Conservation (phyloP, 1,284 basidiomycete species). For the Tilletia caries region DNA sequence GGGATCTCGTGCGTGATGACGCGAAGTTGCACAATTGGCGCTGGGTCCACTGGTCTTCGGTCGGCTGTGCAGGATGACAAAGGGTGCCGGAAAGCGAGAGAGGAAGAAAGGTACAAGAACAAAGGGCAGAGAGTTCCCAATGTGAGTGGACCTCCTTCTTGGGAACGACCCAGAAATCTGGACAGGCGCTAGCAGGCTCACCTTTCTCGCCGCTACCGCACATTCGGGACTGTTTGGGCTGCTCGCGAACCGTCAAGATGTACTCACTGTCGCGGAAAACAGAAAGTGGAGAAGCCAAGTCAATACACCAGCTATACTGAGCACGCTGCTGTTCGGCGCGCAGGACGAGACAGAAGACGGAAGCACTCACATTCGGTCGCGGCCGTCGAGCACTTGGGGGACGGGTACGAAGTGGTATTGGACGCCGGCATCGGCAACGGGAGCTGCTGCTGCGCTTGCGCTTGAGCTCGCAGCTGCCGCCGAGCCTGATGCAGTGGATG, state of each 20-base stretch:
- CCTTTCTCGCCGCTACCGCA: conserved; percentile 64
- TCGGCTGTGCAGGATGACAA: conserved; percentile 63
- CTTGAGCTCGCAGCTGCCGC: background rate
- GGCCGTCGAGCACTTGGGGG: conserved; percentile 9
- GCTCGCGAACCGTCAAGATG: conserved; percentile 43
- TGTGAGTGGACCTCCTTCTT: no score
- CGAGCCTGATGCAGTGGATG: background rate
- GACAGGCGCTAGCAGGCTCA: conserved; percentile 50
- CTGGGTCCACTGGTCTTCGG: conserved; percentile 88
- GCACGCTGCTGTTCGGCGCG: background rate
- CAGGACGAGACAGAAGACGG: background rate
- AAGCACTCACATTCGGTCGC: conserved; percentile 4
- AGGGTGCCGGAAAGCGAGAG: conserved; percentile 14
- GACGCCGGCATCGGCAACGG: background rate
- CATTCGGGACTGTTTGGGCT: conserved; percentile 50
- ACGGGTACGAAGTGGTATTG: conserved; percentile 11
- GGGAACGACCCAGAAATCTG: background rate
- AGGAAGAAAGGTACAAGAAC: background rate
- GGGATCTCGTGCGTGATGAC: conserved; percentile 62
- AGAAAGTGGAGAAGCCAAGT: background rate
- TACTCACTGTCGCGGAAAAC: conserved; percentile 30
- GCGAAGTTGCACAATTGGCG: conserved; percentile 89
- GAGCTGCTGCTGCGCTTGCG: background rate
- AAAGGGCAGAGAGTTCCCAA: no score
- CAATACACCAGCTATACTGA: background rate